Base-by-base conservation (phyloP, 2,329 filamentous ascomycete species). In the Fusarium nelsonii region DNA sequence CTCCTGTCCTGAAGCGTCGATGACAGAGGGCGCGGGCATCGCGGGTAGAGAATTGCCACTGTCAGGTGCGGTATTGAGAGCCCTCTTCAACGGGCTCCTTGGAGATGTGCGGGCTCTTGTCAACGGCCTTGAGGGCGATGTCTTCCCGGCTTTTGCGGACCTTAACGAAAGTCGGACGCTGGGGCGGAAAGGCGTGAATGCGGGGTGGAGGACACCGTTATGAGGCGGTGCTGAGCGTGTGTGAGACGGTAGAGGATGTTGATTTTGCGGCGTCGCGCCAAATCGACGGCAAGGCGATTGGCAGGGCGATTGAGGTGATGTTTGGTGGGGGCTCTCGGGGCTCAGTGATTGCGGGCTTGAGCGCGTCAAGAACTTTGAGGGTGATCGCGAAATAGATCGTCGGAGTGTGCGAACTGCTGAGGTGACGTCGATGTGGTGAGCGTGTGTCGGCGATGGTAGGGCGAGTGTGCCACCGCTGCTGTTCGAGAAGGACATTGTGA, bases 351-450 rank as follows among this genome's bases (percentile, higher is more conserved):
- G 81, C 65, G 84, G 81, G 1, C 79, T 79, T 45, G 82, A 78
- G 67, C 84, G 83, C 51, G 80, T 78, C 36, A 97, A 82, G 58
- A 96, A 95, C 79, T 96, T 97, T 33, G 95, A 97, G 12, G 95
- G 95, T n/a, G 95, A 97, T 74, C 94, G 88, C 59, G 94, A 97
- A 68, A 97, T 85, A 28, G 95, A 97, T 73, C 93, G 92, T 70
- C 94, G 88, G 61, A 97, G 84, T 74, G 93, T 92, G 76, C 93
- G 88, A 68, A 97, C 92, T 62, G 92, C 91, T 51, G 92, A 90
- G 65, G 92, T 91, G 69, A 93, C 89, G 82, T 97, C 92, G 74
- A 95, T 91, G 80, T 92, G 91, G 78, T 93, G 92, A 65, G 89
- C 88, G 75, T 92, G 90, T 48, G 92, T 95, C 61, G 95, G 94